Conservation (phyloP, 306 rosid genomes). For the Gastrolobium villosum region DNA sequence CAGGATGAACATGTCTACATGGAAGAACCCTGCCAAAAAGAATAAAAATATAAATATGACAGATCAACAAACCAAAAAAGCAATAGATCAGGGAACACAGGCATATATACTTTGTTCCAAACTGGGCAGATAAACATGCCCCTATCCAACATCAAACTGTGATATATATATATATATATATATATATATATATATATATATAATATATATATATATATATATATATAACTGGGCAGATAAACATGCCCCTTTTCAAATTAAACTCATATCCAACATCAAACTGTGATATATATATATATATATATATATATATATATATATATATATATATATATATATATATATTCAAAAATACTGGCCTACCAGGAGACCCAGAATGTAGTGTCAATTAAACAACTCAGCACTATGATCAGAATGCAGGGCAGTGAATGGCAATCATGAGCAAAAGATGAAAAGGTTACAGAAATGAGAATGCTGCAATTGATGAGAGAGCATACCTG, state of each 20-base stretch:
- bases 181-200: too few species aligned
- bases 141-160: background rate
- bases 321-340: too few species aligned
- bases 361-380: background rate
- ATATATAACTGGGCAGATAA: too few species aligned
- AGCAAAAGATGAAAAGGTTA: conserved; percentile 18
- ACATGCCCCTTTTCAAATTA: too few species aligned
- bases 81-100: conserved; percentile 12
- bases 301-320: too few species aligned
- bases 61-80: conserved; percentile 21
- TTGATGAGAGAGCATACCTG: background rate
- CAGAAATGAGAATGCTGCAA: background rate
- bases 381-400: background rate
- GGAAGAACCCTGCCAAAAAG: conserved; percentile 83
- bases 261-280: too few species aligned
- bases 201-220: too few species aligned
- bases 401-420: conserved; percentile 14
- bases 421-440: conserved; percentile 1
- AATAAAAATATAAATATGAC: conserved; percentile 7
- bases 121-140: background rate
- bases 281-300: too few species aligned
- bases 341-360: background rate
- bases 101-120: background rate
- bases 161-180: too few species aligned
- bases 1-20: conserved; percentile 77